Evolutionary conservation across 495 filamentous ascomycete genomes (phyloP), one percentile per base, ranked within the genome.

Genomic region (Beverwykella pulmonaria): DNA sequence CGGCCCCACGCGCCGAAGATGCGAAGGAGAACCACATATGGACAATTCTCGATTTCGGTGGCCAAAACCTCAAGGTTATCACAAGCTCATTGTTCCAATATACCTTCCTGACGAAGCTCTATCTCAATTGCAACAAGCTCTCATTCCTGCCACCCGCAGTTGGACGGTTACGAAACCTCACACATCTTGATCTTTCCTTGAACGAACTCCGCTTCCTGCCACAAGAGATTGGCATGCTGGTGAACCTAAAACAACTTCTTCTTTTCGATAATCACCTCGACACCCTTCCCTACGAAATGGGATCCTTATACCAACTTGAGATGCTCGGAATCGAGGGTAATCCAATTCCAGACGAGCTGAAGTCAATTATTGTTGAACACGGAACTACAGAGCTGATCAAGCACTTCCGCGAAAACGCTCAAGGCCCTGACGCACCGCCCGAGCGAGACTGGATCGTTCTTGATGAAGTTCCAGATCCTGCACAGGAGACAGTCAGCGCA

Each of bases 211-310:
- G 81, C 8, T 88, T 90, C 71, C 81, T 99, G 8, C 94, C 94
- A 6, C 86, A 90, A 19, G 93, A 99, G 81, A 86, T 98, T 55
- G 95, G 94, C 68, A 98, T 98, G 92, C 89, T 97, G 63, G 91
- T 91, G 44, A 91, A 90, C 66, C 79, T 99, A 53, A 88, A 88
- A 73, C 84, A 85, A 44, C 82, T 99, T 0, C 78, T 90, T 22
- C 79, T 96, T 2, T 97, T 96, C 74, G 91, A 97, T 75, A 99
- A 99, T 75, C 81, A 88, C 49, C 87, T 99, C 57, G 85, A 83
- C 55, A 86, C 82, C 7, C 82, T 99, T 20, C 95, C 94, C 6
- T 87, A 82, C 70, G 93, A 97, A 75, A 78, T 99, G 63, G 94
- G 94, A 2, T 90, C 90, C 46, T 81, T 99, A 17, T 90, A 92